Evolutionary conservation across 2,329 filamentous ascomycete species (phyloP).

Genomic region (Ceratocystis variospora): DNA sequence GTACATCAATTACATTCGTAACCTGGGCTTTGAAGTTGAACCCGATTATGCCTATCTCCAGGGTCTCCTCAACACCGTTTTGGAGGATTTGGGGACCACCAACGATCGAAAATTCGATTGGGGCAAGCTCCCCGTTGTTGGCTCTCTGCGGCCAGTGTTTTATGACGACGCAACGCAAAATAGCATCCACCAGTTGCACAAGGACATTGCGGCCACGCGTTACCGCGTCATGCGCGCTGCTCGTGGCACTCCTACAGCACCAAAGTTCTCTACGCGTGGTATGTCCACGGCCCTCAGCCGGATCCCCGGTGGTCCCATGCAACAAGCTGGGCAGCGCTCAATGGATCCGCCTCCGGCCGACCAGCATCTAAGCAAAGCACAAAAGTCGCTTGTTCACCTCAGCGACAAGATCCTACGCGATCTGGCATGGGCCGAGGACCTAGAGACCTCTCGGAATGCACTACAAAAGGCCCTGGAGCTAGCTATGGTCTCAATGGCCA

Average conservation of each 20-base stretch:
- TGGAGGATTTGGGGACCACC: constrained; percentile 8
- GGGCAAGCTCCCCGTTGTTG: constrained; percentile 9
- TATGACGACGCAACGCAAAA: constrained; percentile 9
- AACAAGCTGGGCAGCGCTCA: background rate
- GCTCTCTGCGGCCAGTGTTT: constrained; percentile 12
- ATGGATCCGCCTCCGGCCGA: constrained; percentile 12
- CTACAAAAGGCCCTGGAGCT: background rate
- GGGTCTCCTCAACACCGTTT: constrained; percentile 8
- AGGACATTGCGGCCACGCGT: constrained; percentile 10
- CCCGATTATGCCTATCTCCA: constrained; percentile 17
- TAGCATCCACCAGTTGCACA: constrained; percentile 9
- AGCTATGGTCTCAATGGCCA: background rate
- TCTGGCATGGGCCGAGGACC: constrained; percentile 11
- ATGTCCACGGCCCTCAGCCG: background rate
- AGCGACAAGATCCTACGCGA: constrained; percentile 16
- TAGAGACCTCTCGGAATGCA: background rate
- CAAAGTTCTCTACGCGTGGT: constrained; percentile 1
- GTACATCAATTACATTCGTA: constrained; percentile 15
- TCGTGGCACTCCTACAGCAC: constrained; percentile 5
- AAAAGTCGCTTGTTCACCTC: constrained; percentile 11
- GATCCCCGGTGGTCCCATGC: background rate
- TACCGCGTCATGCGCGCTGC: constrained; percentile 12
- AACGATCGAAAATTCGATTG: constrained; percentile 16
- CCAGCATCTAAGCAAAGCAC: constrained; percentile 16
- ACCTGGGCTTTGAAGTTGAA: constrained; percentile 10